Evolutionary conservation across 2,329 filamentous ascomycete species (phyloP).

Genomic region (Rhytidhysteron rufulum): DNA sequence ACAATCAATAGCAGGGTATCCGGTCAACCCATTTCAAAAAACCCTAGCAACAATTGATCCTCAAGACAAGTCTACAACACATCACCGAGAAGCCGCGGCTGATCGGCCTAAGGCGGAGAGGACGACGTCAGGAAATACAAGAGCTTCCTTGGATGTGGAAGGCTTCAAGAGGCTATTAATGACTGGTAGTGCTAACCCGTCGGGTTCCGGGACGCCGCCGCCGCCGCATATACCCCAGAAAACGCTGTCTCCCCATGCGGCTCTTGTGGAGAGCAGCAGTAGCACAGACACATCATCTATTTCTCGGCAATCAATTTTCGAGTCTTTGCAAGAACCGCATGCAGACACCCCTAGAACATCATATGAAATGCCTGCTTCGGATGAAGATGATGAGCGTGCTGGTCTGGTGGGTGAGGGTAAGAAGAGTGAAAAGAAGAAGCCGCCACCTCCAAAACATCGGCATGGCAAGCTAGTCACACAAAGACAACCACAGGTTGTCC

Average conservation of each 20-base stretch:
- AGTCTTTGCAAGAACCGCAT: slow-evolving; percentile 42
- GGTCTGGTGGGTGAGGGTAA: slow-evolving; percentile 21
- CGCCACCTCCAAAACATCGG: slow-evolving; percentile 67
- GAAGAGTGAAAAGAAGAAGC: slow-evolving; percentile 57
- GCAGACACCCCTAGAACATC: slow-evolving; percentile 56
- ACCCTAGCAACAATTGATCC: slow-evolving; percentile 37
- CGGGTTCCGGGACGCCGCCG: slow-evolving; percentile 20
- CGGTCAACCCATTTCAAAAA: slow-evolving; percentile 35
- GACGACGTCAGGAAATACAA: slow-evolving; percentile 19
- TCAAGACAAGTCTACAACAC: slow-evolving; percentile 12
- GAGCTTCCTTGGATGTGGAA: slow-evolving; percentile 65
- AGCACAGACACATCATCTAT: slow-evolving; percentile 57
- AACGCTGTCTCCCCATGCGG: slow-evolving; percentile 14
- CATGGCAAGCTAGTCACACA: slow-evolving; percentile 70
- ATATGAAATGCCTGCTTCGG: slow-evolving; percentile 53
- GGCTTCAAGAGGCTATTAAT: slow-evolving; percentile 73
- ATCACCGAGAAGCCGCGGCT: slow-evolving; percentile 10
- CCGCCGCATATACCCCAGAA: slow-evolving; percentile 20
- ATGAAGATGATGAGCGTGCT: slow-evolving; percentile 46
- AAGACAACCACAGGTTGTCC: slow-evolving; percentile 37
- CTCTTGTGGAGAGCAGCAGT: slow-evolving; percentile 45
- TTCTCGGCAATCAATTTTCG: slow-evolving; percentile 58
- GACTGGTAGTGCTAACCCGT: slow-evolving; percentile 59
- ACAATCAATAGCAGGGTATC: slow-evolving; percentile 15
- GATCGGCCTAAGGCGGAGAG: slow-evolving; percentile 26